phyloP scores from a whole-genome alignment of 371 early-diverging fungal species.

The Thermomucor indicae-seudaticae region DNA sequence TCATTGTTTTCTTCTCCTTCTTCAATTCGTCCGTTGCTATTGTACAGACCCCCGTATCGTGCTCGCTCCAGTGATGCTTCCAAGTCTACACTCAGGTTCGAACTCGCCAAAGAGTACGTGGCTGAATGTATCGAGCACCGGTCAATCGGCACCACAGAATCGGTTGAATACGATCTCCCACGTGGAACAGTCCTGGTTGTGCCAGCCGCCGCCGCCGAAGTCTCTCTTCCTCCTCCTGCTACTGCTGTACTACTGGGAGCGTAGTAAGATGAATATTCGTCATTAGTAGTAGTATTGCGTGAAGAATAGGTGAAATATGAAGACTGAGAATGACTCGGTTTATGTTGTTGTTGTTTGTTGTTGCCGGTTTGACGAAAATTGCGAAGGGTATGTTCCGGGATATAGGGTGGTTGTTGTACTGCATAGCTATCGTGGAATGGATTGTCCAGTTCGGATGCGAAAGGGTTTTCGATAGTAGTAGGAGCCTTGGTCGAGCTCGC shows the following conservation, averaged over 20 bases:
- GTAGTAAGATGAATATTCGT: constrained; percentile 8
- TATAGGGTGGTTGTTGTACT: too few species aligned
- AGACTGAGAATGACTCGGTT: constrained; percentile 32
- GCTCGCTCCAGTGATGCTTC: constrained; percentile 7
- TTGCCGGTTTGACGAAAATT: too few species aligned
- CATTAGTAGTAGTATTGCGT: constrained; percentile 4
- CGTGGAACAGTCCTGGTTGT: constrained; percentile 1
- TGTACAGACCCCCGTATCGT: constrained; percentile 1
- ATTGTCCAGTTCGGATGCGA: constrained; percentile 19
- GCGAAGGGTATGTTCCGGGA: neutral
- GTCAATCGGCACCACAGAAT: constrained; percentile 5
- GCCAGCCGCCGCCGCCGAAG: neutral
- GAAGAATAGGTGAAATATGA: constrained; percentile 19
- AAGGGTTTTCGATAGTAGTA: constrained; percentile 13
- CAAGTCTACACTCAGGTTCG: constrained; percentile 24
- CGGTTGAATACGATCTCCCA: neutral
- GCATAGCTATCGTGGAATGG: constrained; percentile 37
- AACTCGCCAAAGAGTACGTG: constrained; percentile 25
- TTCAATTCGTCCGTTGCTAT: neutral
- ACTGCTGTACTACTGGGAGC: neutral
- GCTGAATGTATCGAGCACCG: constrained; percentile 20
- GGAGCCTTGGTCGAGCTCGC: constrained; percentile 7
- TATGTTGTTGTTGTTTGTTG: constrained; percentile 10
- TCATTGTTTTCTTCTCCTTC: constrained; percentile 3
- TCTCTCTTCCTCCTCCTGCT: neutral